Conservation (phyloP, 2,329 filamentous ascomycete genomes). For the Neobulgaria alba region DNA sequence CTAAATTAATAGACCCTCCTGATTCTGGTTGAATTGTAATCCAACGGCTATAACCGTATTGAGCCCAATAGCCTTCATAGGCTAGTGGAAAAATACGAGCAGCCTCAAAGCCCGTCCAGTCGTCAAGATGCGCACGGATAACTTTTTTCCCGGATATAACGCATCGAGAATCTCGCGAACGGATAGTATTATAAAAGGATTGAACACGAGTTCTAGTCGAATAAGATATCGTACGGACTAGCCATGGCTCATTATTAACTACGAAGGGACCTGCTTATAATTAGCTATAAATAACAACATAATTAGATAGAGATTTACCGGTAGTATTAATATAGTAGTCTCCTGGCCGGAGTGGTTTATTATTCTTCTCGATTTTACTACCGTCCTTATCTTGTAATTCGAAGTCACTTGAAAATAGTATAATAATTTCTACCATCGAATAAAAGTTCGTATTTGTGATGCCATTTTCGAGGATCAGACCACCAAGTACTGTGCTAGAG, state of each 20-base stretch:
- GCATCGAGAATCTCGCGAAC: slow-evolving; percentile 16
- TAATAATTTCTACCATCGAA: slow-evolving; percentile 21
- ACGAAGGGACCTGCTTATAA: slow-evolving; percentile 3
- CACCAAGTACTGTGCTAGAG: slow-evolving; percentile 4
- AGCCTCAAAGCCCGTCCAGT: slow-evolving; percentile 23
- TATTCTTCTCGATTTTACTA: slow-evolving; percentile 4
- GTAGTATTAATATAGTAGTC: slow-evolving; percentile 5
- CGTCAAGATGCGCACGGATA: slow-evolving; percentile 5
- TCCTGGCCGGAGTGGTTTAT: slow-evolving; percentile 2
- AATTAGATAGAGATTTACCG: slow-evolving; percentile 2
- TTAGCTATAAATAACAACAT: background rate
- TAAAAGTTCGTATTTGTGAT: slow-evolving; percentile 23
- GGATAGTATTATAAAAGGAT: slow-evolving; percentile 14
- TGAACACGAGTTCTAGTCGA: slow-evolving; percentile 3
- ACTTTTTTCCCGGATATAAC: slow-evolving; percentile 11
- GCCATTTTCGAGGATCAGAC: slow-evolving; percentile 16
- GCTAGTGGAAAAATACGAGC: slow-evolving; percentile 24
- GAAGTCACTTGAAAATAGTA: slow-evolving; percentile 1
- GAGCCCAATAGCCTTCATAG: slow-evolving; percentile 19
- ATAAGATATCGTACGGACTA: slow-evolving; percentile 10
- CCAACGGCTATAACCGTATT: slow-evolving; percentile 10
- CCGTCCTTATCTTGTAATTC: slow-evolving; percentile 1
- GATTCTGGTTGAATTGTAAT: slow-evolving; percentile 3
- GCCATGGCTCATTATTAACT: slow-evolving; percentile 9
- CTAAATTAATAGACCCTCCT: slow-evolving; percentile 20